Percentiles rank a stretch among this genome's conserved stretches.
phyloP scores from a whole-genome alignment of 73 alveolate genomes.

The Paramecium biaurelia region DNA sequence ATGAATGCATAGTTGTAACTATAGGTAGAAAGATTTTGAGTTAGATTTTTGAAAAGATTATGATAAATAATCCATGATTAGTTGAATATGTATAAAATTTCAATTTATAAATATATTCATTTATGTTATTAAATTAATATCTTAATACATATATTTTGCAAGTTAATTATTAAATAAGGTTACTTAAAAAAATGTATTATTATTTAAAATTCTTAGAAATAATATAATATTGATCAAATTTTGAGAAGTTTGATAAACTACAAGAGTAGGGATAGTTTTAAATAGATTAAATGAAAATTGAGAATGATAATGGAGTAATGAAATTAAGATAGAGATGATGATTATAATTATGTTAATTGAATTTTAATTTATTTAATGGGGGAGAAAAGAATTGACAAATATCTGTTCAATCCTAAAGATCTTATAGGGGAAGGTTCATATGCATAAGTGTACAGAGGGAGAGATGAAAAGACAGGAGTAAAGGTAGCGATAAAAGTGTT shows the following conservation, averaged over 20 bases:
- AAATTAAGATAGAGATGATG: neutral
- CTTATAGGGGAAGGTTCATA: constrained; percentile 61
- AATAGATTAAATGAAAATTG: too few species aligned
- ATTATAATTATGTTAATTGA: neutral
- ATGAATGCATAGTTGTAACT: neutral
- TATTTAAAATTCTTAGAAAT: too few species aligned
- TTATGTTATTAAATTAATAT: too few species aligned
- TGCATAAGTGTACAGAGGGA: constrained; percentile 60
- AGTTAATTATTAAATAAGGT: too few species aligned
- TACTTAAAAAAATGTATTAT: too few species aligned
- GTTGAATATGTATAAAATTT: neutral
- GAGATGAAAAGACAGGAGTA: constrained; percentile 60
- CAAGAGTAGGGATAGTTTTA: neutral
- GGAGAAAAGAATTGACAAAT: constrained; percentile 48
- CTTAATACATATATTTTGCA: too few species aligned
- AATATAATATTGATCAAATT: neutral
- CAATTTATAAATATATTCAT: too few species aligned
- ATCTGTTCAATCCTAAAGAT: constrained; percentile 46
- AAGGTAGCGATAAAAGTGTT: constrained; percentile 62
- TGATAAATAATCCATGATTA: neutral
- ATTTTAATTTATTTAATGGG: constrained; percentile 34
- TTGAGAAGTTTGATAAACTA: neutral
- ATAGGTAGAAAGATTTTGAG: neutral
- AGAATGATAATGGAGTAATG: neutral
- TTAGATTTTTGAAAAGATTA: neutral